Evolutionary conservation across 1,139 yeast species (phyloP), one percentile per base, ranked within the genome.

Genomic region (Arxiozyma heterogenica): DNA sequence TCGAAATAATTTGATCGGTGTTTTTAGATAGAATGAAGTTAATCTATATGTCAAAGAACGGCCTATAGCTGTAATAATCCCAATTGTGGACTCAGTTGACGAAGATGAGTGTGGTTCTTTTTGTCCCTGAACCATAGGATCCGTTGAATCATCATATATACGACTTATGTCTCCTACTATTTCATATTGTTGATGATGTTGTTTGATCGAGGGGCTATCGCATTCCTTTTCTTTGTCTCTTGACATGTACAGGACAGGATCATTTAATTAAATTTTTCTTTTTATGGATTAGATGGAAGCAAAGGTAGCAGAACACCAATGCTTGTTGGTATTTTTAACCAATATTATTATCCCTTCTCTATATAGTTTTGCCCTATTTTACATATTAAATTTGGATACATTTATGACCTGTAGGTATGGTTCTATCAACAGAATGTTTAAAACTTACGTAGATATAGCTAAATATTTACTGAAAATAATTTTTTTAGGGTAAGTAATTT

Each of bases 1-100:
- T 42, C 96, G 75, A 67, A 91, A 91, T 30, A 91, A 75, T 70
- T 91, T 91, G 51, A 89, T 86, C 0, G 91, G 87, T 0, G 95
- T 86, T 54, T 97, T 76, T 48, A 90, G 70, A 65, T 90, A 91
- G 46, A 91, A 73, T 0, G 93, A 75, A 51, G 89, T 85, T 48
- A 90, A 60, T 70, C 91, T 96, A 57, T 86, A 82, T n/a, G 86
- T 75, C 44, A 89, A 62, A 0, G 96, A 96, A 50, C 97, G 75
- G 9, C 88, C 81, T 54, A 95, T 89, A 0, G 96, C 96, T 0
- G 95, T 83, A 12, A 88, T 78, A 0, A 82, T 80, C 17, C 84
- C 83, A 2, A 44, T 44, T n/a, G 39, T 21, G 15, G 47, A 44
- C 6, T 44, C 47, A 8, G 21, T 11, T 17, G 39, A 25, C 9